Conservation (phyloP, 257 asterid genomes). For the Jacaranda mimosifolia region DNA sequence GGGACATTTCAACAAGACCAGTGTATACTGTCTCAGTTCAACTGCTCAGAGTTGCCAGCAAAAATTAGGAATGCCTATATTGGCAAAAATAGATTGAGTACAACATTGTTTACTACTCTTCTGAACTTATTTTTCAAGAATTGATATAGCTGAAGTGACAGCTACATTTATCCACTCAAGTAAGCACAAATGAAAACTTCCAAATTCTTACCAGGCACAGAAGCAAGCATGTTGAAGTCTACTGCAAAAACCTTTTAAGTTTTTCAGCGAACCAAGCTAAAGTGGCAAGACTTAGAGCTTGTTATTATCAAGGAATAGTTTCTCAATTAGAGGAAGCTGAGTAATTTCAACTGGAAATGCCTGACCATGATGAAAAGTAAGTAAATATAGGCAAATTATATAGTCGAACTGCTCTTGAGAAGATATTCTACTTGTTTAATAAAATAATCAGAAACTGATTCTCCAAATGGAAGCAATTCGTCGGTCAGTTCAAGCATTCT, state of each 20-base stretch:
- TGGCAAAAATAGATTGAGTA: slow-evolving; percentile 29
- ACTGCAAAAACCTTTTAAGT: slow-evolving; percentile 90
- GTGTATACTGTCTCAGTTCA: slow-evolving; percentile 86
- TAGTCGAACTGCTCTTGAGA: slow-evolving; percentile 21
- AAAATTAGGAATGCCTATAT: slow-evolving; percentile 35
- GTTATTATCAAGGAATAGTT: slow-evolving; percentile 90
- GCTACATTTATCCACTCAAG: slow-evolving; percentile 21
- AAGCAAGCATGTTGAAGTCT: slow-evolving; percentile 83
- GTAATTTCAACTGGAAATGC: slow-evolving; percentile 91
- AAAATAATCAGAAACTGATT: slow-evolving; percentile 28
- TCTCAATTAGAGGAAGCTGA: slow-evolving; percentile 88
- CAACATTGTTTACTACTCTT: neutral
- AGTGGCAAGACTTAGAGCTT: slow-evolving; percentile 89
- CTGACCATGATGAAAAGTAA: slow-evolving; percentile 52
- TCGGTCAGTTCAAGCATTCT: slow-evolving; percentile 16
- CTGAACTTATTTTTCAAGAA: slow-evolving; percentile 29
- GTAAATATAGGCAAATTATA: slow-evolving; percentile 33
- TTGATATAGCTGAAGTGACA: too few species aligned
- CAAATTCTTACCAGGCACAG: slow-evolving; percentile 90
- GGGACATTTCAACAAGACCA: slow-evolving; percentile 88
- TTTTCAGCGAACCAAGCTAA: slow-evolving; percentile 90
- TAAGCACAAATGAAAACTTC: slow-evolving; percentile 23
- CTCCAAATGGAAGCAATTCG: too few species aligned
- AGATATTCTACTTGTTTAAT: slow-evolving; percentile 20
- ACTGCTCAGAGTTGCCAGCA: slow-evolving; percentile 60